Evolutionary conservation across 2,329 filamentous ascomycete genomes (phyloP).

Genomic region (Claviceps humidiphila): DNA sequence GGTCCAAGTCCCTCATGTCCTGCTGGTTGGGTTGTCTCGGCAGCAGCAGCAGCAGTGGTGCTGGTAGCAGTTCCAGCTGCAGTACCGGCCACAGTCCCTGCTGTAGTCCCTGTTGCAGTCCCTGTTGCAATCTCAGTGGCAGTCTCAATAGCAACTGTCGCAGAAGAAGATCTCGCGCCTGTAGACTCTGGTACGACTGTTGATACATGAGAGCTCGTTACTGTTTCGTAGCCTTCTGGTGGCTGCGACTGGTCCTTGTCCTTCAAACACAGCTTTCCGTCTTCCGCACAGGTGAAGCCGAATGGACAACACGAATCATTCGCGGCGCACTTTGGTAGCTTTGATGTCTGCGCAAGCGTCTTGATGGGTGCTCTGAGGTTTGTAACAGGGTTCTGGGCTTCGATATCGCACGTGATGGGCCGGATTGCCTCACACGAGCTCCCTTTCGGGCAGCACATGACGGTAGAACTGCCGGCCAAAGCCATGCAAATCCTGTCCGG

Average conservation of each 20-base stretch:
- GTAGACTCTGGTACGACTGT: slow-evolving; percentile 6
- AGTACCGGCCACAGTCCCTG: neutral
- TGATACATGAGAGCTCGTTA: slow-evolving; percentile 8
- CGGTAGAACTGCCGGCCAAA: slow-evolving; percentile 51
- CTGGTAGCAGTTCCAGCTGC: slow-evolving; percentile 2
- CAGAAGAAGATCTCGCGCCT: neutral
- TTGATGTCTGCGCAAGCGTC: slow-evolving; percentile 46
- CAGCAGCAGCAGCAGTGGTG: neutral
- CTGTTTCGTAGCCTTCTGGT: slow-evolving; percentile 17
- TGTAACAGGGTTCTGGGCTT: slow-evolving; percentile 43
- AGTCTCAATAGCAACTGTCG: neutral
- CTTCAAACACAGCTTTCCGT: slow-evolving; percentile 33
- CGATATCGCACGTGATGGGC: slow-evolving; percentile 51
- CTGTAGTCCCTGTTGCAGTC: neutral
- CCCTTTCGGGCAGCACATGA: slow-evolving; percentile 55
- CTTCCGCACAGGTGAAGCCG: slow-evolving; percentile 49
- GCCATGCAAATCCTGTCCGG: slow-evolving; percentile 38
- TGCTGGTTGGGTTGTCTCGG: slow-evolving; percentile 3
- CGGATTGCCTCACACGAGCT: slow-evolving; percentile 45
- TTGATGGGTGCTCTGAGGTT: slow-evolving; percentile 50
- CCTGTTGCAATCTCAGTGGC: neutral
- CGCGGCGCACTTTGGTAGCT: slow-evolving; percentile 43
- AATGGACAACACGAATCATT: slow-evolving; percentile 52
- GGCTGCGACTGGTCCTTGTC: slow-evolving; percentile 35
- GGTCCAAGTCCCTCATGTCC: slow-evolving; percentile 13